Conservation (phyloP, 1,284 basidiomycete species). For the Cystobasidium sp. region DNA sequence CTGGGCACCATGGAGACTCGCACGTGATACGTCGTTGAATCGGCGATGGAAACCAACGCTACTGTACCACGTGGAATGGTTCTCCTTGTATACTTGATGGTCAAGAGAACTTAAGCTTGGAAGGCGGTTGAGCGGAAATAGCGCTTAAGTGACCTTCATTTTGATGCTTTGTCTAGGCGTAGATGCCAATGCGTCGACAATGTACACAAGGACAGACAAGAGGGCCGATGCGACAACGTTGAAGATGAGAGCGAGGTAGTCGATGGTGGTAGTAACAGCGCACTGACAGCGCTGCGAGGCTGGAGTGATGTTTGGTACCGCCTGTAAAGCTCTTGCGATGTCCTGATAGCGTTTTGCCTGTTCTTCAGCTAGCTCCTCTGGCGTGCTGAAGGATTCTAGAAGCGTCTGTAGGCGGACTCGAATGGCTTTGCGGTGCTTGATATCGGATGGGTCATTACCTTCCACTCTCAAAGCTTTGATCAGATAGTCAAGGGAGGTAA, state of each 20-base stretch:
- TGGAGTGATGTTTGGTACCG: too few relatives aligned
- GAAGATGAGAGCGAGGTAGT: background rate
- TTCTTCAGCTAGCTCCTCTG: conserved; percentile 22
- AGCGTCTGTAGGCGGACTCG: conserved; percentile 23
- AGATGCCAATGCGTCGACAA: background rate
- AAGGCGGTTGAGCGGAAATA: too few relatives aligned
- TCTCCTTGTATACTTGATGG: too few relatives aligned
- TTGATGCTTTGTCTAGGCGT: background rate
- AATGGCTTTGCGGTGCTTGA: conserved; percentile 7
- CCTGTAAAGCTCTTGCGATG: background rate
- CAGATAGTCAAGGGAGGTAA: conserved; percentile 37
- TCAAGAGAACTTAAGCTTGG: too few relatives aligned
- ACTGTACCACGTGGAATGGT: too few relatives aligned
- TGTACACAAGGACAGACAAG: conserved; percentile 4
- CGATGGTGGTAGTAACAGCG: background rate
- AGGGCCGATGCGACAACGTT: background rate
- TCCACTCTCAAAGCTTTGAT: conserved; percentile 34
- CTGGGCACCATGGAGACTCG: too few relatives aligned
- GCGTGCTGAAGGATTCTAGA: conserved; percentile 5
- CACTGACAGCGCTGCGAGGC: background rate
- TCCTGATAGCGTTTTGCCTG: background rate
- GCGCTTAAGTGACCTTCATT: background rate
- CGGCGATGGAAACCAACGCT: too few relatives aligned
- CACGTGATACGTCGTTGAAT: too few relatives aligned
- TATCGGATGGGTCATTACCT: background rate